Percentiles rank a stretch among this genome's conserved stretches.
phyloP scores from a whole-genome alignment of 2,329 filamentous ascomycete species.

The Sclerotinia subarctica region DNA sequence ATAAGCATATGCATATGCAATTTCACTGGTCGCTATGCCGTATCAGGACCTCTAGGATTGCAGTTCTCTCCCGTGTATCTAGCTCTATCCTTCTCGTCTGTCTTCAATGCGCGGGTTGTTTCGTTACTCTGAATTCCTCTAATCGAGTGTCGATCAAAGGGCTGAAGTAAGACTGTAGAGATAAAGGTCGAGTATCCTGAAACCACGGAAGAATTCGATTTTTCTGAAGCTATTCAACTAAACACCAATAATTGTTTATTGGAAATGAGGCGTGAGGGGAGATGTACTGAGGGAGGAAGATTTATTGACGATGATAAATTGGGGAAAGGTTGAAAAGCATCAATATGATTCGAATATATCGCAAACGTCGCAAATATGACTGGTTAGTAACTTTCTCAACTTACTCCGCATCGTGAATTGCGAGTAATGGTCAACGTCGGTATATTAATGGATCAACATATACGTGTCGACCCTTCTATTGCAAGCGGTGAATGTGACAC shows the following conservation, averaged over 20 bases:
- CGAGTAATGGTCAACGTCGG: conserved; percentile 15
- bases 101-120: not conserved
- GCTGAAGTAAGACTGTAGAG: conserved; percentile 12
- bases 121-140: not conserved
- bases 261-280: conserved; percentile 12
- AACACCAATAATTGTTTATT: conserved; percentile 17
- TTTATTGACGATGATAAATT: conserved; percentile 12
- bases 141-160: conserved; percentile 9
- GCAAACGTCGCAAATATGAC: conserved; percentile 13
- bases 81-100: conserved; percentile 11
- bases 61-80: not conserved
- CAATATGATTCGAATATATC: conserved; percentile 16
- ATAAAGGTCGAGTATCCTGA: conserved; percentile 13
- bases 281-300: not conserved
- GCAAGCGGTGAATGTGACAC: conserved; percentile 22
- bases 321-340: conserved; percentile 6
- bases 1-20: conserved; percentile 17
- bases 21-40: conserved; percentile 17
- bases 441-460: conserved; percentile 21
- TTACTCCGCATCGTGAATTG: conserved; percentile 1
- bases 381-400: not conserved
- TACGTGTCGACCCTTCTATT: conserved; percentile 19
- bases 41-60: conserved; percentile 8
- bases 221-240: conserved; percentile 8
- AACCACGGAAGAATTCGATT: conserved; percentile 19